Percentiles rank a stretch among this genome's conserved stretches.
Conservation (phyloP, 2,329 filamentous ascomycete genomes). For the Coniochaeta sp. region DNA sequence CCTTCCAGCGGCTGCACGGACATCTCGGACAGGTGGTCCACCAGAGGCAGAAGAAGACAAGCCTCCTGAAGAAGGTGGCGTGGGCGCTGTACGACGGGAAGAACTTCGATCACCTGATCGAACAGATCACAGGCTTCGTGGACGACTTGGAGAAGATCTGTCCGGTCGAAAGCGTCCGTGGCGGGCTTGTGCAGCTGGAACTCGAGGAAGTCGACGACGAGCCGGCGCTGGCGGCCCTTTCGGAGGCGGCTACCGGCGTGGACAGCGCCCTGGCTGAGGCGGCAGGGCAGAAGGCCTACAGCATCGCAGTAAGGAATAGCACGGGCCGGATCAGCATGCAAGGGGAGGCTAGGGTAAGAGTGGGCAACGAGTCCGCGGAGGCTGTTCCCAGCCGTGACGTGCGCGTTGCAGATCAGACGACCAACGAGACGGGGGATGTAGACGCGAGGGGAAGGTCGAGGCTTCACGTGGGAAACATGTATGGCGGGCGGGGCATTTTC, state of each 20-base stretch:
- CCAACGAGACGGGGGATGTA: neutral
- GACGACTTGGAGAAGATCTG: slow-evolving; percentile 18
- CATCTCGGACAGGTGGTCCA: slow-evolving; percentile 2
- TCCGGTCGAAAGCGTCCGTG: slow-evolving; percentile 10
- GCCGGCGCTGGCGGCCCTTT: neutral
- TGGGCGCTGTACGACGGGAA: slow-evolving; percentile 17
- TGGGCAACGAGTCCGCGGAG: neutral
- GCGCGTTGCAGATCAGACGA: neutral
- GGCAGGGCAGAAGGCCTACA: neutral
- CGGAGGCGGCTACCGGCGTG: slow-evolving; percentile 1
- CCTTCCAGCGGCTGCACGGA: slow-evolving; percentile 1
- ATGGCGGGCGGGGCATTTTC: neutral
- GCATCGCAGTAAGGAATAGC: neutral
- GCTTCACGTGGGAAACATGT: neutral
- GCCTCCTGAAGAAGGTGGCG: slow-evolving; percentile 12
- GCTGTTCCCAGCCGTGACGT: neutral
- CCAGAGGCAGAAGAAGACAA: slow-evolving; percentile 11
- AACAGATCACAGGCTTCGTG: slow-evolving; percentile 13
- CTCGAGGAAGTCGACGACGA: slow-evolving; percentile 15
- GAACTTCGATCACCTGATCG: slow-evolving; percentile 14
- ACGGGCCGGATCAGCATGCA: neutral
- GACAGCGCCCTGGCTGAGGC: neutral
- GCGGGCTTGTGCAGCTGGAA: slow-evolving; percentile 11
- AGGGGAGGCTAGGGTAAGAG: neutral
- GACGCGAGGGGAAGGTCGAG: neutral